phyloP scores from a whole-genome alignment of 2,329 filamentous ascomycete genomes.

The Fusarium haematococcum region DNA sequence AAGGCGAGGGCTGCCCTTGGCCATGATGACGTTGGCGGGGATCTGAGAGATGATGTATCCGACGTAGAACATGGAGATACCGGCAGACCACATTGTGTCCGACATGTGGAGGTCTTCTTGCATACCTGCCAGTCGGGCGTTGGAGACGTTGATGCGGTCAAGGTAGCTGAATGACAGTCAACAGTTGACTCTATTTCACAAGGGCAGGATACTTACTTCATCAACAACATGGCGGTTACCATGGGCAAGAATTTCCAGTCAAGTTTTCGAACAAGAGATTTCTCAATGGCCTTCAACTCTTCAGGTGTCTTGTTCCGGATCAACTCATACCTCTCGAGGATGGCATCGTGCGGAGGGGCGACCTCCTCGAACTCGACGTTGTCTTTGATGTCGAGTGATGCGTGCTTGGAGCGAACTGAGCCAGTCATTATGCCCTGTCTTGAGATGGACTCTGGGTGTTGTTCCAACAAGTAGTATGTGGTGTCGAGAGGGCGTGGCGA shows the following conservation, averaged over 20 bases:
- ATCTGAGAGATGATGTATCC: constrained; percentile 60
- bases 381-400: constrained; percentile 15
- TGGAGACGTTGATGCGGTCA: constrained; percentile 63
- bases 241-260: constrained; percentile 46
- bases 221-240: constrained; percentile 44
- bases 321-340: constrained; percentile 20
- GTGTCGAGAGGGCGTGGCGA: not conserved
- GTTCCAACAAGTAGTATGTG: not conserved
- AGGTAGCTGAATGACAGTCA: constrained; percentile 55
- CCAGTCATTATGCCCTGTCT: constrained; percentile 4
- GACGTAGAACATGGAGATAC: constrained; percentile 58
- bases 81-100: constrained; percentile 53
- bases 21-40: constrained; percentile 59
- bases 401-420: constrained; percentile 7
- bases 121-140: constrained; percentile 53
- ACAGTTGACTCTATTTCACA: not conserved
- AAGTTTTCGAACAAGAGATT: constrained; percentile 41
- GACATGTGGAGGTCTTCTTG: constrained; percentile 51
- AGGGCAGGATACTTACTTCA: constrained; percentile 38
- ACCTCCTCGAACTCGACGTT: constrained; percentile 23
- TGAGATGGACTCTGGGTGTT: not conserved
- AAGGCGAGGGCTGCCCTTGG: constrained; percentile 51
- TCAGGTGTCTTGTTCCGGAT: constrained; percentile 14
- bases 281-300: constrained; percentile 39
- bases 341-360: constrained; percentile 8